Conservation (phyloP, 805 yeast genomes). For the Myxozyma mucilagina region DNA sequence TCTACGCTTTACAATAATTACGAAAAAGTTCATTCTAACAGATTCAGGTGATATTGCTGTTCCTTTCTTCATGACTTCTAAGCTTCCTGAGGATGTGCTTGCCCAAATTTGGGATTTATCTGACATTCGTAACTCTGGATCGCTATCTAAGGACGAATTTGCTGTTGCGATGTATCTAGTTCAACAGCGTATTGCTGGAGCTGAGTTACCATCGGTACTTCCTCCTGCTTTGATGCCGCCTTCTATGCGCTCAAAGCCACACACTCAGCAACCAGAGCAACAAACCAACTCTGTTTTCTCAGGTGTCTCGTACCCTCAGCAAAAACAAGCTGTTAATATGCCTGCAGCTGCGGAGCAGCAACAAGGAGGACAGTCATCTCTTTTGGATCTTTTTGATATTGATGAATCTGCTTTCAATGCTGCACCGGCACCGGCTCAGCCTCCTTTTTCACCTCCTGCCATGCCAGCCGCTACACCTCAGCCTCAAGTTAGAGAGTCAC, state of each 20-base stretch:
- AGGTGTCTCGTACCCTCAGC: no score
- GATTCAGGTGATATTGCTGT: constrained; percentile 72
- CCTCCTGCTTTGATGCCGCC: constrained; percentile 59
- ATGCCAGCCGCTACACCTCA: neutral
- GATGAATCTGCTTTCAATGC: constrained; percentile 46
- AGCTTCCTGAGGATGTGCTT: constrained; percentile 75
- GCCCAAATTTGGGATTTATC: constrained; percentile 95
- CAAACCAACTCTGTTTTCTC: constrained; percentile 30
- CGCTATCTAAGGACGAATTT: constrained; percentile 77
- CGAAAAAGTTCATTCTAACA: neutral
- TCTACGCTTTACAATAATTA: neutral
- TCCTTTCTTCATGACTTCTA: constrained; percentile 82
- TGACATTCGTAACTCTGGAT: constrained; percentile 83
- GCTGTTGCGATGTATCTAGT: constrained; percentile 92
- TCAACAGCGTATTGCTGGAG: constrained; percentile 78
- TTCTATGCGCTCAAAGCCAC: constrained; percentile 20
- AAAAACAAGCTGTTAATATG: no score
- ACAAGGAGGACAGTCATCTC: constrained; percentile 47
- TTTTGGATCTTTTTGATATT: constrained; percentile 65
- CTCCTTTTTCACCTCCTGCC: constrained; percentile 9
- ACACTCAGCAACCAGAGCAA: constrained; percentile 35
- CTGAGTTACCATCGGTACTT: constrained; percentile 71
- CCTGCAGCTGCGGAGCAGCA: no score
- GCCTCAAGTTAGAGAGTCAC: constrained; percentile 33
- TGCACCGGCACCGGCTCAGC: constrained; percentile 30